Conservation (phyloP, 139 green algal species). For the Haematococcus lacustris region DNA sequence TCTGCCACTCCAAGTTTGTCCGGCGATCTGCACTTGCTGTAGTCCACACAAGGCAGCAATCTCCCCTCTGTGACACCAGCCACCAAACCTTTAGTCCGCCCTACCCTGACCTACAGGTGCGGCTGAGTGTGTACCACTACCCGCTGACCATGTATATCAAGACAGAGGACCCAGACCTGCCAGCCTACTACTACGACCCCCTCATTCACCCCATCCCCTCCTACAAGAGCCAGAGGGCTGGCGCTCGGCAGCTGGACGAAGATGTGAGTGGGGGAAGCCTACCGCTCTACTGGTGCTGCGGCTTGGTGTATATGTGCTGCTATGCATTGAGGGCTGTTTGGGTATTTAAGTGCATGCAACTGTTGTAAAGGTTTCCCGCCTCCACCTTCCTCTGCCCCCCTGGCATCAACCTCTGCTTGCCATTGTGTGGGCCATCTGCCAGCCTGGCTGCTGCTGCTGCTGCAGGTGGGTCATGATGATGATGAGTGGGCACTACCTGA, state of each 20-base stretch:
- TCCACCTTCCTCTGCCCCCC: too few relatives aligned
- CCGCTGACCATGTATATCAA: slow-evolving; percentile 99
- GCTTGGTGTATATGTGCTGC: too few relatives aligned
- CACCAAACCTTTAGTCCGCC: too few relatives aligned
- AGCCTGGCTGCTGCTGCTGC: not conserved
- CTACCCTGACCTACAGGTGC: too few relatives aligned
- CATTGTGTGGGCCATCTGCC: not conserved
- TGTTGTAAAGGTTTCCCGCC: too few relatives aligned
- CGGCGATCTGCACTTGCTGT: too few relatives aligned
- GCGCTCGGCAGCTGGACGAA: not conserved
- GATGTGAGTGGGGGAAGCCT: slow-evolving; percentile 4
- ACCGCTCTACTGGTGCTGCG: too few relatives aligned
- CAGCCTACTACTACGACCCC: slow-evolving; percentile 98
- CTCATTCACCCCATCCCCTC: slow-evolving; percentile 96
- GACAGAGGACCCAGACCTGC: slow-evolving; percentile 96
- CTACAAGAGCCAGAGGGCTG: slow-evolving; percentile 49
- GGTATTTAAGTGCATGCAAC: too few relatives aligned
- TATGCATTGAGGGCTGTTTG: too few relatives aligned
- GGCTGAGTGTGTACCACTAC: slow-evolving; percentile 83
- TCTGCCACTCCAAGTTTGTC: too few relatives aligned
- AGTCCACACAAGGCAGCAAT: too few relatives aligned
- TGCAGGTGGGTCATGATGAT: slow-evolving; percentile 73
- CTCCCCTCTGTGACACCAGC: too few relatives aligned
- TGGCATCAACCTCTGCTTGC: not conserved
- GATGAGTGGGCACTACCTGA: slow-evolving; percentile 85